A percentile compares a stretch with the other conserved stretches of the same genome.
phyloP scores from a whole-genome alignment of 1,284 basidiomycete genomes.

The Exsudoporus floridanus region DNA sequence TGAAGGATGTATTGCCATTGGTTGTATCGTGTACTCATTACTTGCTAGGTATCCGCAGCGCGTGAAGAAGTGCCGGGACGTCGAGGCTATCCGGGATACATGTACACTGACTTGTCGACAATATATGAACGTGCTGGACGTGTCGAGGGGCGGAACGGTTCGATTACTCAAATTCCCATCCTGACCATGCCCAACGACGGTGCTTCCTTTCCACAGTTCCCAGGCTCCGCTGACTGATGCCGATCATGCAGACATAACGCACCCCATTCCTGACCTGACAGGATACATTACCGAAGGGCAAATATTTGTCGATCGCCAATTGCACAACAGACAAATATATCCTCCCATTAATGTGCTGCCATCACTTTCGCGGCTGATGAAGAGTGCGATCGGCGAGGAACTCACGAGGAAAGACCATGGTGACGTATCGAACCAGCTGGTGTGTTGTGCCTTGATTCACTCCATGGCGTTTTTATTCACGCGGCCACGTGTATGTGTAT shows the following conservation, averaged over 20 bases:
- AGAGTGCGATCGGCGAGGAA: slow-evolving; percentile 97
- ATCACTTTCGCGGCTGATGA: slow-evolving; percentile 98
- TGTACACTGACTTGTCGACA: slow-evolving; percentile 98
- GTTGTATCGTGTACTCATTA: slow-evolving; percentile 18
- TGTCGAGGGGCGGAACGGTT: slow-evolving; percentile 96
- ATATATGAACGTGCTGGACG: slow-evolving; percentile 99
- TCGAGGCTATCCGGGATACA: slow-evolving; percentile 99
- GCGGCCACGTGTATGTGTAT: slow-evolving; percentile 43
- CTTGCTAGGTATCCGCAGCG: slow-evolving; percentile 85
- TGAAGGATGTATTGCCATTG: slow-evolving; percentile 15
- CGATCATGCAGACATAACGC: slow-evolving; percentile 84
- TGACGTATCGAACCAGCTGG: slow-evolving; percentile 97
- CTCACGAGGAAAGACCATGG: slow-evolving; percentile 97
- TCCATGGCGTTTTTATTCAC: slow-evolving; percentile 16
- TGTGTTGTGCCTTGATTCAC: slow-evolving; percentile 42
- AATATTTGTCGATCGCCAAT: slow-evolving; percentile 96
- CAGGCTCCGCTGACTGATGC: slow-evolving; percentile 26
- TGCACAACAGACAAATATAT: slow-evolving; percentile 96
- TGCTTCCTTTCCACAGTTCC: slow-evolving; percentile 38
- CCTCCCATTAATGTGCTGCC: slow-evolving; percentile 99
- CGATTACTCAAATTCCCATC: slow-evolving; percentile 99
- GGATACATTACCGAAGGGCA: slow-evolving; percentile 99
- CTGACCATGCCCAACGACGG: slow-evolving; percentile 99
- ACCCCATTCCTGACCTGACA: slow-evolving; percentile 99
- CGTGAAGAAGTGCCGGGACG: slow-evolving; percentile 99